Evolutionary conservation across 129 eudicot species (phyloP).

Genomic region (Silybum marianum): DNA sequence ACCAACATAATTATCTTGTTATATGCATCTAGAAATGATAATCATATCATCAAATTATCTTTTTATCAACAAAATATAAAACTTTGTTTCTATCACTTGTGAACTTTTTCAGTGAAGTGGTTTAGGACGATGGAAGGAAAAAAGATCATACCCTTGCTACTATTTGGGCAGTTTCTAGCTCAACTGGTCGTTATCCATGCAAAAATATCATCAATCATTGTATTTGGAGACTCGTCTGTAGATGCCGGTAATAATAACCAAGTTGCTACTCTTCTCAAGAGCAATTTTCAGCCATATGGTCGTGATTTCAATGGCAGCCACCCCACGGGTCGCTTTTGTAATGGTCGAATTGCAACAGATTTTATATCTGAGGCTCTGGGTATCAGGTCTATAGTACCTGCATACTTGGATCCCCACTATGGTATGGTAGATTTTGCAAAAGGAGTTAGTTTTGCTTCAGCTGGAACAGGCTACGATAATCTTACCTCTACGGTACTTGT

Average conservation of each 20-base stretch:
- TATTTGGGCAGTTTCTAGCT: constrained; percentile 35
- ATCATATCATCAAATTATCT: background rate
- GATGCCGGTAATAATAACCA: constrained; percentile 89
- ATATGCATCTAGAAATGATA: background rate
- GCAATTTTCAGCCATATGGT: constrained; percentile 86
- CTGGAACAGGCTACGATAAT: constrained; percentile 90
- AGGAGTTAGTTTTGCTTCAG: constrained; percentile 95
- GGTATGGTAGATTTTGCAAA: constrained; percentile 61
- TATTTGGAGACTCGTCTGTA: constrained; percentile 88
- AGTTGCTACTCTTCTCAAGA: constrained; percentile 54
- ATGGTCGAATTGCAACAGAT: constrained; percentile 82
- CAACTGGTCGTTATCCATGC: constrained; percentile 35
- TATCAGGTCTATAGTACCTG: constrained; percentile 64
- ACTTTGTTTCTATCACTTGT: background rate
- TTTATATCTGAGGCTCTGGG: constrained; percentile 80
- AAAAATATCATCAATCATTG: constrained; percentile 63
- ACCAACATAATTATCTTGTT: background rate
- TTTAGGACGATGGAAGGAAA: constrained; percentile 5
- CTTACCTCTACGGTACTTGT: constrained; percentile 71
- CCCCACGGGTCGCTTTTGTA: constrained; percentile 82
- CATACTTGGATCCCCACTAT: constrained; percentile 70
- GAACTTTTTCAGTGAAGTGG: background rate
- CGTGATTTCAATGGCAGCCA: constrained; percentile 65
- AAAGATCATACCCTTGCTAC: constrained; percentile 29
- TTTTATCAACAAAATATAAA: background rate